Base-by-base conservation (phyloP, 148 eudicot species). In the Rhododendron molle region DNA sequence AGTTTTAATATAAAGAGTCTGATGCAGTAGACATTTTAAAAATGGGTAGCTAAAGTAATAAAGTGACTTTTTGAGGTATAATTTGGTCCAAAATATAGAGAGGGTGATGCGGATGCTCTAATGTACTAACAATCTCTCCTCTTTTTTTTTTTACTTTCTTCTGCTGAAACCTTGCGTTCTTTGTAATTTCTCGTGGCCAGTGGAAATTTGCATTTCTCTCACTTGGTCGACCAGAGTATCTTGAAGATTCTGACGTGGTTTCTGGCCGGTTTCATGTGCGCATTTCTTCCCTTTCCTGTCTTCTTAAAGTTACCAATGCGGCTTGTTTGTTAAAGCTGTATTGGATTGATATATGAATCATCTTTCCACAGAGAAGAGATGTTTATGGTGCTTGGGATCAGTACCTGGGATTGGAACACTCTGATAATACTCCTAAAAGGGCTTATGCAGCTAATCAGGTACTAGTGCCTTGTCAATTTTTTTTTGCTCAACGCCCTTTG, bases 331-430 rank as follows among this genome's bases (percentile, higher is more conserved):
- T 84, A 52, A 76, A 50, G 28, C 80, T 34, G 43, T 56, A 32
- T 56, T 74, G 26, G 73, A 32, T 60, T 20, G 8, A 21, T 62
- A 46, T 36, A 38, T 32, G 71, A 36, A 21, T 83, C 9, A 43
- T 62, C 30, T 76, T 71, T 82, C 65, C 72, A 52, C 91, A 96
- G 98, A 94, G 91, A 89, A 90, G 98, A 87, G 98, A 96, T 88
- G 96, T 94, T 67, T 94, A 96, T 91, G 98, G 98, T 86, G 98
- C 95, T 86, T 96, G 98, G 99, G 99, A 96, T 87, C 98, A 94
- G 85, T 96, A 96, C 90, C 95, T 96, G 85, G 99, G 99, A 58
- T 81, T 96, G 88, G 99, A 96, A 84, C 99, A 96, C 87, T 82
- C 96, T 83, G 98, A 96, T 88, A 93, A 88, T 89, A 85, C 96